Evolutionary conservation across 2,329 filamentous ascomycete genomes (phyloP), one percentile per base, ranked within the genome.

Genomic region (Verruconis gallopava): DNA sequence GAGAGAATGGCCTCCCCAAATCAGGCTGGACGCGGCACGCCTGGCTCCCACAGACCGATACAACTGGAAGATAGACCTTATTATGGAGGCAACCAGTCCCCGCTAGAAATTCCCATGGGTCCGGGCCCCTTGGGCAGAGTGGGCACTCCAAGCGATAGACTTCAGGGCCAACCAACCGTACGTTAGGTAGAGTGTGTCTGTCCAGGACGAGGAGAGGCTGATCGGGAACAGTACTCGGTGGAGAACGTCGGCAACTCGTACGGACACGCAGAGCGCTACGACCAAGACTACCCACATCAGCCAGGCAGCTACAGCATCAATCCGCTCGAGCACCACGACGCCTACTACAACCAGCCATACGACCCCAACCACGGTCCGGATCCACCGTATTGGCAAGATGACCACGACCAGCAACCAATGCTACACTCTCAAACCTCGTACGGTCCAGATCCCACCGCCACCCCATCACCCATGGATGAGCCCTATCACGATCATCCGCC

Each of bases 111-210:
- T 57, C 81, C 79, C 45, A 71, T 74, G 62, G 77, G 73, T 3
- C 72, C 73, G 43, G 64, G 70, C 37, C 61, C 67, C 19, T 19
- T 20, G 14, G 25, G 25, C 6, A 30, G 25, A 30, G 25, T 30
- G n/a, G 62, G 66, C 45, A 79, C 76, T 15, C 75, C 80, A 1
- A 79, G 77, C 53, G 89, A 96, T 62, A 72, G 79, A 44, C 67
- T 96, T 40, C 77, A 81, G 44, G 72, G 88, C 49, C 88, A 95
- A 60, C 84, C 85, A 38, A 89, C 88, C 44, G 83, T 89, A 62
- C 68, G 81, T 72, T 20, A 20, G 32, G 13, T 30, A n/a, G 28
- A 21, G n/a, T 30, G 25, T 30, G 25, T n/a, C n/a, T n/a, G 25
- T 22, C n/a, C n/a, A n/a, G n/a, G n/a, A n/a, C n/a, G n/a, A n/a